Evolutionary conservation across 73 alveolate species (phyloP), one percentile per base, ranked within the genome.

Genomic region (Paraurostyla sp.): DNA sequence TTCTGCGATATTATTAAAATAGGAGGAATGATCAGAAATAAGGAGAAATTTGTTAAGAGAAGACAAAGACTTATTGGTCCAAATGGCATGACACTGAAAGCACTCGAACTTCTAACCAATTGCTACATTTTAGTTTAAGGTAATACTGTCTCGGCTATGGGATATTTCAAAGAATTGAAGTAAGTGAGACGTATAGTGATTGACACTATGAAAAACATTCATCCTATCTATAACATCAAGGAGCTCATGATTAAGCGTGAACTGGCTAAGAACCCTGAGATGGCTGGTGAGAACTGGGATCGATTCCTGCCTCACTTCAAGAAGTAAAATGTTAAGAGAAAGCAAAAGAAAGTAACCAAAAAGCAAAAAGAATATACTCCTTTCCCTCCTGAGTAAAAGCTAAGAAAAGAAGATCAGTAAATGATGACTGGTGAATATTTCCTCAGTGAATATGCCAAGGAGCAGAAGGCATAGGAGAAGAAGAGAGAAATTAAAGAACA

Each of bases 31-130:
- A 97, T 97, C 29, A 83, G 98, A 48, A 98, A 97, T 87, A 96
- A 96, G 84, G 99, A 98, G 93, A 95, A 97, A 78, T 98, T 98
- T 83, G 99, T 98, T 54, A 98, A 98, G 87, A 94, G 99, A 87
- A 96, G 99, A 92, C 97, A 98, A 84, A 95, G 99, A 76, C 92
- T 98, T 41, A 98, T 98, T 52, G 99, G 99, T 30, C 99, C 99
- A 30, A 98, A 97, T 76, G 99, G 99, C 43, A 96, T 98, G 97
- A 98, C 99, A 4, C 91, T 98, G 45, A 98, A 98, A 92, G 99
- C 99, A 32, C 65, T 95, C 42, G 99, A 96, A 87, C 89, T 95
- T 22, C 91, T 97, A 43, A 96, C 99, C 40, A 95, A 96, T 50
- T 98, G 99, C 93, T 97, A 97, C 90, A 93, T 98, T 36, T 94